Base-by-base conservation (phyloP, 164 flowering plant species). In the Nymphaea thermarum region DNA sequence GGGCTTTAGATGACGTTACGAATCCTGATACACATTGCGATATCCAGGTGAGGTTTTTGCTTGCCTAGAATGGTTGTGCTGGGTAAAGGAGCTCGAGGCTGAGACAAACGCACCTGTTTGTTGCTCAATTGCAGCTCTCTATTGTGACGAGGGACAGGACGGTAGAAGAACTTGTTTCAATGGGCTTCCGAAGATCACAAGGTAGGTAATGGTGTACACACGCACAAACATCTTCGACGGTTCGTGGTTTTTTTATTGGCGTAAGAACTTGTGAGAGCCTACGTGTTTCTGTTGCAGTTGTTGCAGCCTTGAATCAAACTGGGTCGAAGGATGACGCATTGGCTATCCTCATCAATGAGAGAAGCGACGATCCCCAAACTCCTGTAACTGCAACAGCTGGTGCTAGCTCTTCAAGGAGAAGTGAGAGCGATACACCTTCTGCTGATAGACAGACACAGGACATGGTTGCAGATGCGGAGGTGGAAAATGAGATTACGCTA, bases 1-100 rank as follows among this genome's bases (percentile, higher is more conserved):
- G 72, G 75, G 95, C 99, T 69, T 73, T 94, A 81, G 95, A 89
- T 83, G 95, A 87, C 75, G 78, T 94, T 77, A 89, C 91, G 62
- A 86, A 86, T 72, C 88, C 92, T 53, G 91, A 87, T 71, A 73
- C 71, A 44, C 87, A 83, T 84, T 68, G 95, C 53, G 68, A 62
- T 4, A 77, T 93, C 62, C 96, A 88, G 90, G 96, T 90, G 4
- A 55, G 14, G 8, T 5, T 51, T 51, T 15, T 51, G 57, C 57
- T 51, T 51, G 15, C 57, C 57, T 51, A 51, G 36, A 51, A 15
- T 15, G 0, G 14, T 51, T 51, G 57, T 51, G 14, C 57, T 51
- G 3, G 2, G 57, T 0, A 8, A 51, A 51, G 14, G 14, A 51
- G 57, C 57, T 51, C 57, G 57, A 51, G 15, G 12, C 57, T 51